Evolutionary conservation across 768 basidiomycete genomes (phyloP), one percentile per base, ranked within the genome.

Genomic region (Suillus ampliporus): DNA sequence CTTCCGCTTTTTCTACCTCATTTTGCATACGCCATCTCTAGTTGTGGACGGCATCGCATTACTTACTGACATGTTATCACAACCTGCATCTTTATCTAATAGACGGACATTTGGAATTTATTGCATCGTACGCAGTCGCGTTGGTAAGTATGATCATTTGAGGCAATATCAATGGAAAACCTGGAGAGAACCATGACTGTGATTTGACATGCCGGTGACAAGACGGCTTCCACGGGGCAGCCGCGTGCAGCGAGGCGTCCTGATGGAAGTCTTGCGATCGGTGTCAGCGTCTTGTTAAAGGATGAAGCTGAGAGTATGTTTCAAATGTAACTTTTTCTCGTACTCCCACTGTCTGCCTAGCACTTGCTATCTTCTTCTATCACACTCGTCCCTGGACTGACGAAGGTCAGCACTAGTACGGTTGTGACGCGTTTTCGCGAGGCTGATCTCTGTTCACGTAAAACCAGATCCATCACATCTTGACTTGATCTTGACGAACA

Each of bases 21-120:
- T 44, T 62, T 56, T 50, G 40, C 61, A 62, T 64, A 61, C 60
- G 58, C 41, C 34, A 64, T 57, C 54, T 54, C 64, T 65, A 28
- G 54, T 56, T 28, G 38, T 67, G 63, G 65, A 74, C 65, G 67
- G 69, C 66, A 72, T 69, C 57, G 72, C 70, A 58, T 17, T 64
- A 53, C 64, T 63, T 57, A 65, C 66, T 68, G 54, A 56, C 54
- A 70, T 64, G 65, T 57, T 66, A 65, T 65, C 72, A 56, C 65
- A 58, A 58, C 58, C 66, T 14, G 60, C 67, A 58, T 66, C 66
- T 73, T 76, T 76, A 74, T 76, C 71, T 75, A 74, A 74, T 75
- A 61, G 72, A 68, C 74, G 75, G 74, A 76, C 58, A 76, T 77
- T 76, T 75, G 73, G 73, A 40, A 56, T 28, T 56, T 56, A 56